phyloP scores from a whole-genome alignment of 2,329 filamentous ascomycete genomes.

The Sclerotinia sclerotiorum region DNA sequence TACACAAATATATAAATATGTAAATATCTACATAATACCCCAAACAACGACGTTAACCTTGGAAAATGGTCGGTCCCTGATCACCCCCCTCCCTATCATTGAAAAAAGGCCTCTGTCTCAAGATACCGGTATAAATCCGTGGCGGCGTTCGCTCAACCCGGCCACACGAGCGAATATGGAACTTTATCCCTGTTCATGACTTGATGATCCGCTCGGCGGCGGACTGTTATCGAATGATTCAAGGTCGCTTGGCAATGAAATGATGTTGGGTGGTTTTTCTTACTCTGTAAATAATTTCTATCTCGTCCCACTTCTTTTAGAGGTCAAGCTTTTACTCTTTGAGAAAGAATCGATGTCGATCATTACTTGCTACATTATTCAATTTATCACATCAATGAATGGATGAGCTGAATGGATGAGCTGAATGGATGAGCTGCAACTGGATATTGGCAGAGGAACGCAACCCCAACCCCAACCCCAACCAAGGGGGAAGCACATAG shows the following conservation, averaged over 20 bases:
- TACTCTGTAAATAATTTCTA: background rate
- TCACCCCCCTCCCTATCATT: background rate
- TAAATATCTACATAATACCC: background rate
- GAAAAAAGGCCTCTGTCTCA: background rate
- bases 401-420: too few species aligned
- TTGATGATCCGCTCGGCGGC: background rate
- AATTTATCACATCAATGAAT: background rate
- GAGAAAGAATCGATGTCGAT: background rate
- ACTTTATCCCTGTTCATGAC: background rate
- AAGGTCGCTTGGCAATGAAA: constrained; percentile 14
- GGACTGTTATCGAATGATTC: constrained; percentile 8
- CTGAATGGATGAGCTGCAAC: too few species aligned
- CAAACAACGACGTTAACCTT: background rate
- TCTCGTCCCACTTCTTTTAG: background rate
- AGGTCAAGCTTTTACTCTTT: background rate
- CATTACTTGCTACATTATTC: background rate
- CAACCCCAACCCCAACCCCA: too few species aligned
- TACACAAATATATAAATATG: too few species aligned
- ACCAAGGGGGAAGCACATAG: too few species aligned
- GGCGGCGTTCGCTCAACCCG: background rate
- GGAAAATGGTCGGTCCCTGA: too few species aligned
- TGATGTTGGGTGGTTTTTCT: background rate
- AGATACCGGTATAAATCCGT: background rate
- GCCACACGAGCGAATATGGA: constrained; percentile 8
- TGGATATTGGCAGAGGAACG: too few species aligned